Evolutionary conservation across 306 rosid genomes (phyloP), one percentile per base, ranked within the genome.

Genomic region (Lagenaria siceraria): DNA sequence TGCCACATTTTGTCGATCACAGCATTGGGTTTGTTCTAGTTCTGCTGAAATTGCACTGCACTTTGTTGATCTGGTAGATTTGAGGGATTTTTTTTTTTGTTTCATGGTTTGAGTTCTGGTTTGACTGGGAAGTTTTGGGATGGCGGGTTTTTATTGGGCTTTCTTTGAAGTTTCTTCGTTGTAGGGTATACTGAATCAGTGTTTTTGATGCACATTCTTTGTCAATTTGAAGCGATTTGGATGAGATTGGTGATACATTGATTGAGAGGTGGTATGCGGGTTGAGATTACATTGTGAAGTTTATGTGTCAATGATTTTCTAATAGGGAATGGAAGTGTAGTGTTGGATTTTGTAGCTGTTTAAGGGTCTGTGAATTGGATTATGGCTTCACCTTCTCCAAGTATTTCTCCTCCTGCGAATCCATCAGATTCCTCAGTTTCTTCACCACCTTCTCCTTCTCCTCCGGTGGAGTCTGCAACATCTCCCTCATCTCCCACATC

Each of bases 381-480:
- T 74, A 94, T 95, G 98, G 86, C 97, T 85, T 86, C 84, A 35
- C 94, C 85, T 79, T 83, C 97, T 64, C 96, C 98, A 22, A 87
- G 79, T 84, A 81, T 88, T 84, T 84, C 96, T 22, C 92, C 97
- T 59, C 76, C 87, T 63, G 90, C 87, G 29, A 75, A 80, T 79
- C 86, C 98, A 56, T 91, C 96, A n/a, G 42, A 83, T 40, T 69
- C 79, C 10, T 7, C 83, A 79, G 72, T 85, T 83, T 59, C 63
- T 79, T 76, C 83, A 78, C 77, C 85, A 52, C 80, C 89, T 78
- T 65, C 65, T 83, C 81, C 54, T 68, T 76, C 84, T 36, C 68
- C 83, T 59, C 77, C 84, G 9, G 40, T 61, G 59, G 65, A 58
- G 33, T 10, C 83, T 56, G 61, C 43, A 51, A 29, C n/a, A 21